phyloP scores from a whole-genome alignment of 495 filamentous ascomycete genomes.

The Lepraria neglecta region DNA sequence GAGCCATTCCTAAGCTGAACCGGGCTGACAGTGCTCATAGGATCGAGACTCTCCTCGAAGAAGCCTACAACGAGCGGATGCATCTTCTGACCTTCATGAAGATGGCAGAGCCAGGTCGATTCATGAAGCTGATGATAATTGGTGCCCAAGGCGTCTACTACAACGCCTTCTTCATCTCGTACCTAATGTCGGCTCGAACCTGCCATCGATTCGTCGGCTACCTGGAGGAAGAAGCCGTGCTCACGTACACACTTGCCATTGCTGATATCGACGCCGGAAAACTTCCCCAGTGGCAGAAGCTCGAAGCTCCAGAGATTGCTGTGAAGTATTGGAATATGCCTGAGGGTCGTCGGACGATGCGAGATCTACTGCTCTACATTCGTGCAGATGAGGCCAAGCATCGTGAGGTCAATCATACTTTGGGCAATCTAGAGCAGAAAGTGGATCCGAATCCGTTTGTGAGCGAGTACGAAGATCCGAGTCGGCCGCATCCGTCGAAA shows the following conservation, averaged over 20 bases:
- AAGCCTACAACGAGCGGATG: conserved; percentile 94
- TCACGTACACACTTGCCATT: conserved; percentile 88
- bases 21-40: conserved; percentile 30
- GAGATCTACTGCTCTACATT: conserved; percentile 78
- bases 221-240: conserved; percentile 91
- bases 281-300: conserved; percentile 73
- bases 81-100: conserved; percentile 93
- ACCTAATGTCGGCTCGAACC: conserved; percentile 81
- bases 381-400: conserved; percentile 96
- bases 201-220: conserved; percentile 96
- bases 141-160: conserved; percentile 86
- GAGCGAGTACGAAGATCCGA: conserved; percentile 60
- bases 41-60: conserved; percentile 92
- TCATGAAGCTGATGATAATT: conserved; percentile 83
- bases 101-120: conserved; percentile 78
- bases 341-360: conserved; percentile 73
- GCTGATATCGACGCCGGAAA: conserved; percentile 75
- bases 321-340: conserved; percentile 90
- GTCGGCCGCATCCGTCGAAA: conserved; percentile 60
- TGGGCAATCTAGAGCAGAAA: conserved; percentile 75
- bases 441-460: conserved; percentile 88
- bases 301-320: conserved; percentile 81
- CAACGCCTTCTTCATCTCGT: conserved; percentile 85
- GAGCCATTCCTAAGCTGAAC: neutral
- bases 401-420: conserved; percentile 92